Conservation (phyloP, 805 yeast species). For the Lipomyces anomalus region DNA sequence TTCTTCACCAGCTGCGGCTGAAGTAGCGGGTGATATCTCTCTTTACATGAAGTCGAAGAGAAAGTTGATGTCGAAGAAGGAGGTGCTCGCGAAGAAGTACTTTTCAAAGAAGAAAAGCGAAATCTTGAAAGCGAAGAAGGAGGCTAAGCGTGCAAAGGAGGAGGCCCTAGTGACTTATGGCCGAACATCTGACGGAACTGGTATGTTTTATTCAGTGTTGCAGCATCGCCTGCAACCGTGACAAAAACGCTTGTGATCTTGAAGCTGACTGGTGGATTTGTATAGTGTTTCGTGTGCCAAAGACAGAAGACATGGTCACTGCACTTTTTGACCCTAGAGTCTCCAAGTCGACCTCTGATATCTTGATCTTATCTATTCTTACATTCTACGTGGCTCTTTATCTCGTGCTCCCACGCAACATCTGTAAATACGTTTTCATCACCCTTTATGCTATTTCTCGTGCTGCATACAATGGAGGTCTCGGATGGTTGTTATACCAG, state of each 20-base stretch:
- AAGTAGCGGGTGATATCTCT: too few species aligned
- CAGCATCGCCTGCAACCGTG: too few species aligned
- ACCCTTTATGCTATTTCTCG: conserved; percentile 68
- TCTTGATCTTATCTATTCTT: conserved; percentile 48
- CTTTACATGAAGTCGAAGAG: conserved; percentile 21
- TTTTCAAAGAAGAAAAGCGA: conserved; percentile 20
- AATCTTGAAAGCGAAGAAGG: conserved; percentile 18
- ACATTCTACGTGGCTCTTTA: conserved; percentile 32
- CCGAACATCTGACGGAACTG: conserved; percentile 32
- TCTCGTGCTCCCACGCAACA: conserved; percentile 26
- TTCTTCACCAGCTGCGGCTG: too few species aligned
- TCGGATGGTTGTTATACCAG: conserved; percentile 58
- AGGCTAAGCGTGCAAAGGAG: conserved; percentile 19
- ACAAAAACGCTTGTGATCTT: too few species aligned
- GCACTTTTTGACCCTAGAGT: conserved; percentile 73
- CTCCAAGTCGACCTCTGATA: conserved; percentile 60
- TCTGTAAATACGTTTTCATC: conserved; percentile 41
- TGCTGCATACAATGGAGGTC: conserved; percentile 69
- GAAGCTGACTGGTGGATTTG: conserved; percentile 3
- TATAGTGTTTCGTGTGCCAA: conserved; percentile 40
- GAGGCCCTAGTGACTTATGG: conserved; percentile 26
- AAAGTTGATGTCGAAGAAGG: conserved; percentile 15
- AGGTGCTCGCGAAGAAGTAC: conserved; percentile 20
- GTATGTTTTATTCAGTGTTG: conserved; percentile 18
- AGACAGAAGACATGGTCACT: conserved; percentile 78